Percentiles rank a stretch among this genome's conserved stretches.
Conservation (phyloP, 331 rosid genomes). For the Cydonia oblonga region DNA sequence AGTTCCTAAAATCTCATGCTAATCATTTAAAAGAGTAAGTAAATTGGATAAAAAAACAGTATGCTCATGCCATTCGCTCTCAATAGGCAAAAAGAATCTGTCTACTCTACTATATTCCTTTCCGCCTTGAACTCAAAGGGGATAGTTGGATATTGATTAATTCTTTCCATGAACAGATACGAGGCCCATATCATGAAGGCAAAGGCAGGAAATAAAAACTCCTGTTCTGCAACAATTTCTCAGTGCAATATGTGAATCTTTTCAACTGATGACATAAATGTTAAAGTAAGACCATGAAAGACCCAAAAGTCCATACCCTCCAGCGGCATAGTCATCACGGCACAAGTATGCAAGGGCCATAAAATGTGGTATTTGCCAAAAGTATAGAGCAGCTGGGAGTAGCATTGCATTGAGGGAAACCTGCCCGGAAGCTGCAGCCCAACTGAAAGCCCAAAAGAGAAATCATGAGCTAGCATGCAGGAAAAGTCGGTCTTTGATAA, state of each 20-base stretch:
- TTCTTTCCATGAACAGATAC: not conserved
- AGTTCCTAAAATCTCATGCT: not conserved
- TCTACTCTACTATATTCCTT: not conserved
- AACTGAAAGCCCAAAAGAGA: slow-evolving; percentile 23
- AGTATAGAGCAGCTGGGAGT: slow-evolving; percentile 93
- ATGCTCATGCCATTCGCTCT: not conserved
- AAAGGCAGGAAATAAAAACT: not conserved
- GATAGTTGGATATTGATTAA: not conserved
- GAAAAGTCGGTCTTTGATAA: too few species aligned
- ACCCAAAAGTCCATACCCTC: slow-evolving; percentile 55
- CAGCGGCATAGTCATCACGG: slow-evolving; percentile 82
- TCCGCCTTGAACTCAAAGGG: not conserved
- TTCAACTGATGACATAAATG: not conserved
- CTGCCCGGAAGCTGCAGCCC: slow-evolving; percentile 86
- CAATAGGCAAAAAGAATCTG: not conserved
- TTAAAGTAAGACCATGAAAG: not conserved
- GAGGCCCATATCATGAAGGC: not conserved
- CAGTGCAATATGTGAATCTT: not conserved
- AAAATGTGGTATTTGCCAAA: slow-evolving; percentile 97
- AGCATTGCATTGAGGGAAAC: slow-evolving; percentile 66
- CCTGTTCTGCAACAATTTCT: not conserved
- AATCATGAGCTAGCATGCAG: not conserved
- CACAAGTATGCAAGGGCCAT: slow-evolving; percentile 97
- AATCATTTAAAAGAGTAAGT: not conserved
- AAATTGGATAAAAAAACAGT: not conserved